Percentiles rank a stretch among this genome's conserved stretches.
phyloP scores from a whole-genome alignment of 2,329 filamentous ascomycete species.

The Dactylellina parvicollis region DNA sequence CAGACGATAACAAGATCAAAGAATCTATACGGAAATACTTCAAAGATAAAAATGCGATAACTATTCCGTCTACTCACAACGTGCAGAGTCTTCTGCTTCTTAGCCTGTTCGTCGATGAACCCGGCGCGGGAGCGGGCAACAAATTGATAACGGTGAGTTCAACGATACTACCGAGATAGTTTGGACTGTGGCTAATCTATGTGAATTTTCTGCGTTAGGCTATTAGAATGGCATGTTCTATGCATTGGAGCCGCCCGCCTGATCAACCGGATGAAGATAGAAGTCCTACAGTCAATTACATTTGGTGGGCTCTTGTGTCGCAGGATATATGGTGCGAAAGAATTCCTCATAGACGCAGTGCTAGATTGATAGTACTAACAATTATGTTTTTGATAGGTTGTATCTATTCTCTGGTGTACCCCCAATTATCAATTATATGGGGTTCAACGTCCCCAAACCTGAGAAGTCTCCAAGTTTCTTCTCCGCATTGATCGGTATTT shows the following conservation, averaged over 20 bases:
- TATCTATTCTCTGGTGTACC: conserved; percentile 57
- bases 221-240: conserved; percentile 56
- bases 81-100: conserved; percentile 55
- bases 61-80: conserved; percentile 55
- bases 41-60: conserved; percentile 55
- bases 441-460: conserved; percentile 54
- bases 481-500: conserved; percentile 51
- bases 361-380: conserved; percentile 1
- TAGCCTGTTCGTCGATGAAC: conserved; percentile 55
- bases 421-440: conserved; percentile 55
- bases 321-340: conserved; percentile 55
- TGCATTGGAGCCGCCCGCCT: conserved; percentile 55
- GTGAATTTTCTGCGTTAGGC: conserved; percentile 32
- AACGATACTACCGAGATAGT: conserved; percentile 3
- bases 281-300: conserved; percentile 48
- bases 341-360: background rate
- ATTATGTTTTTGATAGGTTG: conserved; percentile 35
- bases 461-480: conserved; percentile 36
- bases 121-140: conserved; percentile 54
- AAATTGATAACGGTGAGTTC: conserved; percentile 55
- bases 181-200: background rate
- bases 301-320: conserved; percentile 56
- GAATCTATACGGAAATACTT: conserved; percentile 56
- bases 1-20: conserved; percentile 49
- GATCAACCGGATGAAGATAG: conserved; percentile 47